Conservation (phyloP, 495 filamentous ascomycete genomes). For the Podospora sp. region DNA sequence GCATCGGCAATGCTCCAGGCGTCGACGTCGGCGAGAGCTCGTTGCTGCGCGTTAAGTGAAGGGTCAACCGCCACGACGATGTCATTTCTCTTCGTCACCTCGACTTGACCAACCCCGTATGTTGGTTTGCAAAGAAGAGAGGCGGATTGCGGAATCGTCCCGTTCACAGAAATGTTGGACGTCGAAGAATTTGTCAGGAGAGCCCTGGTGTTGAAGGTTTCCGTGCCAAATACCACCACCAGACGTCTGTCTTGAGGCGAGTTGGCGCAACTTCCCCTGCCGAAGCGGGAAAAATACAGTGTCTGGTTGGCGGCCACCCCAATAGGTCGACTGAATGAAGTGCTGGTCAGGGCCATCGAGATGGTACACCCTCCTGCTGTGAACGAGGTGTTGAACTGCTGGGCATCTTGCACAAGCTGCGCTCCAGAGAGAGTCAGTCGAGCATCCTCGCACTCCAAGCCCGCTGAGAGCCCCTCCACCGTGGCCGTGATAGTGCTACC, state of each 20-base stretch:
- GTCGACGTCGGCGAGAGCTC: slow-evolving; percentile 23
- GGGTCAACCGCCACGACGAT: slow-evolving; percentile 17
- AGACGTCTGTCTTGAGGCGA: slow-evolving; percentile 26
- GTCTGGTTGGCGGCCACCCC: slow-evolving; percentile 11
- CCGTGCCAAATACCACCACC: slow-evolving; percentile 27
- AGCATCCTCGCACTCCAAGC: slow-evolving; percentile 30
- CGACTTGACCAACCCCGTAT: slow-evolving; percentile 28
- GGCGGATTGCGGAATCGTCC: slow-evolving; percentile 24
- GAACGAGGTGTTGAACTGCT: slow-evolving; percentile 26
- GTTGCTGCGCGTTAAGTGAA: neutral
- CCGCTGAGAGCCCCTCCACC: slow-evolving; percentile 31
- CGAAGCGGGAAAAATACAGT: slow-evolving; percentile 23
- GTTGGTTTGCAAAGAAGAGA: slow-evolving; percentile 30
- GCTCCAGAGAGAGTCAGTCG: slow-evolving; percentile 19
- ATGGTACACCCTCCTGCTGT: slow-evolving; percentile 19
- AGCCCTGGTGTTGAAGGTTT: slow-evolving; percentile 18
- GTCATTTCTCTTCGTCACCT: slow-evolving; percentile 23
- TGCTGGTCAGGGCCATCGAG: slow-evolving; percentile 18
- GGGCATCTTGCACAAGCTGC: slow-evolving; percentile 5
- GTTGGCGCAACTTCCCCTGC: slow-evolving; percentile 24
- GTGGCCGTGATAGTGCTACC: slow-evolving; percentile 23
- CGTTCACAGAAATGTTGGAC: slow-evolving; percentile 13
- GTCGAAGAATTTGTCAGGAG: slow-evolving; percentile 3
- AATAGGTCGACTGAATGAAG: neutral
- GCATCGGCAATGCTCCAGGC: slow-evolving; percentile 30